Evolutionary conservation across 371 early-diverging fungal genomes (phyloP), one percentile per base, ranked within the genome.

Genomic region (Mucor velutinosus): DNA sequence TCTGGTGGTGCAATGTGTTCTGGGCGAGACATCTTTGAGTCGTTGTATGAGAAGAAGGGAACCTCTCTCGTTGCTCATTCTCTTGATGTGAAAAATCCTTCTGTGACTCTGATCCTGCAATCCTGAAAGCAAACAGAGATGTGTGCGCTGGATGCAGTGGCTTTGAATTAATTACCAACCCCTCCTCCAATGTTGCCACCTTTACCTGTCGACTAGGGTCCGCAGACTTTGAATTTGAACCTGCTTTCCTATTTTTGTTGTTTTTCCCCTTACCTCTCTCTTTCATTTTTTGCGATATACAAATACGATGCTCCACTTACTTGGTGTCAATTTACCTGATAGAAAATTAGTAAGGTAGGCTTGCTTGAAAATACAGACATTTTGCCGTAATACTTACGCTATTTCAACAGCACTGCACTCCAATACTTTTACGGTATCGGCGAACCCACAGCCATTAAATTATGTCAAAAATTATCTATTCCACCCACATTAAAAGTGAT

Each of bases 1-100:
- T 98, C 97, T 62, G 98, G 97, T 37, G 98, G 98, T 41, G 97
- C 97, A 71, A 91, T 86, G 74, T 97, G 97, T 76, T 98, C 98
- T 19, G 98, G 97, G 47, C 97, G 87, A 55, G 94, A 93, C 96
- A 95, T 95, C 19, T 25, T 39, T n/a, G 7, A 30, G 30, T 55
- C 21, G 11, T 21, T 17, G 7, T 32, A 10, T 51, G 27, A 62
- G 25, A 65, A 47, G 30, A 49, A 62, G 27, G 37, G 41, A 17
- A 14, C 30, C 27, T 21, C 6, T 35, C 14, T 12, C 4, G 1
- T 43, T 58, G 29, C 32, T 57, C 19, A 29, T 43, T 27, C 17
- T 27, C 27, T 53, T 53, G 41, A 25, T 60, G 56, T 21, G 62
- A 63, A 62, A 61, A 51, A 55, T 29, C 25, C 27, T 53, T 27